A percentile compares a stretch with the other conserved stretches of the same genome.
phyloP scores from a whole-genome alignment of 371 early-diverging fungal species.

The Entomophthora muscae region DNA sequence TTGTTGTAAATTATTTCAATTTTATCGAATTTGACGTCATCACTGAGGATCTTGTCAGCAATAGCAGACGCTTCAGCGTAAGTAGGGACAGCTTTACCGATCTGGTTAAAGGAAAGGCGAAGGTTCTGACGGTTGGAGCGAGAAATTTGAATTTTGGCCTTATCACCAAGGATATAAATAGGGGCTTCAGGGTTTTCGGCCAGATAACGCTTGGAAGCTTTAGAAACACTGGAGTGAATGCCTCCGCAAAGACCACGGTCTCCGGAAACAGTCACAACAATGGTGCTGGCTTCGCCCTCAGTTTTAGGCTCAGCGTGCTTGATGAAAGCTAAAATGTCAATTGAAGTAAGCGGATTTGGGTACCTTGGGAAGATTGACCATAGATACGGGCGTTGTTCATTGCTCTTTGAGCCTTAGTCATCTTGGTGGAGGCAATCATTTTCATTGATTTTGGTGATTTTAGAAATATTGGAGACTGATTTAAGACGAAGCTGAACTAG shows the following conservation, averaged over 20 bases:
- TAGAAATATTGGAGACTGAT: slow-evolving; percentile 92
- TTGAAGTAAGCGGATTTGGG: background rate
- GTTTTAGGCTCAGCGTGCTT: slow-evolving; percentile 53
- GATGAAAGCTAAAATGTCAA: slow-evolving; percentile 42
- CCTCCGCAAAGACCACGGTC: slow-evolving; percentile 98
- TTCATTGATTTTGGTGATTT: slow-evolving; percentile 99
- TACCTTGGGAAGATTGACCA: slow-evolving; percentile 59
- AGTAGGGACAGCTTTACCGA: slow-evolving; percentile 77
- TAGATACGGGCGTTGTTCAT: slow-evolving; percentile 86
- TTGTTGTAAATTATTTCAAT: slow-evolving; percentile 80
- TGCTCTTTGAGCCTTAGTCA: slow-evolving; percentile 78
- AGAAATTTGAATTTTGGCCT: slow-evolving; percentile 79
- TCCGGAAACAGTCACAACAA: slow-evolving; percentile 73
- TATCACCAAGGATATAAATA: slow-evolving; percentile 76
- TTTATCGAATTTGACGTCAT: slow-evolving; percentile 46
- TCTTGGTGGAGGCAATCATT: slow-evolving; percentile 99
- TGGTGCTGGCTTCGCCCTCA: slow-evolving; percentile 28
- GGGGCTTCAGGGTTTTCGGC: slow-evolving; percentile 27
- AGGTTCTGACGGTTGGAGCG: slow-evolving; percentile 60
- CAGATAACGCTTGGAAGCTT: slow-evolving; percentile 51
- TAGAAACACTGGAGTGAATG: slow-evolving; percentile 91
- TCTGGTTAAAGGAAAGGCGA: slow-evolving; percentile 66
- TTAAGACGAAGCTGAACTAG: slow-evolving; percentile 93
- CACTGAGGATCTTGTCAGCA: slow-evolving; percentile 52
- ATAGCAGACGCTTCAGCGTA: slow-evolving; percentile 77